Evolutionary conservation across 805 yeast genomes (phyloP), one percentile per base, ranked within the genome.

Genomic region (Debaryomyces castellii): DNA sequence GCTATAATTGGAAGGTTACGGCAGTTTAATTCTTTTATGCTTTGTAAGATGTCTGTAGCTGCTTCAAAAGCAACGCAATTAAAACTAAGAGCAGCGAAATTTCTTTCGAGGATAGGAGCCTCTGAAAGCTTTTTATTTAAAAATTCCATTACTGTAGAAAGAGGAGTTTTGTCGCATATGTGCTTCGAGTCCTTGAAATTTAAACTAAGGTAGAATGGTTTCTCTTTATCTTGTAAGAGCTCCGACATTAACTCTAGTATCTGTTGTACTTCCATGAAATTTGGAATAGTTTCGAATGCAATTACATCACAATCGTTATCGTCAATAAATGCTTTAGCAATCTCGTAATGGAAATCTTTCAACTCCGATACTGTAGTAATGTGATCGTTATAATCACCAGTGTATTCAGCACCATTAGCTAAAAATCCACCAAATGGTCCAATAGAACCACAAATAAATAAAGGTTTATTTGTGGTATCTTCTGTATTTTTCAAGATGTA

Each of bases 361-460:
- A 87, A 54, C 38, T 68, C 69, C 5, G 28, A 23, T 12, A 64
- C 66, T 8, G 60, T 58, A 2, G 65, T 57, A 6, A 62, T 67
- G 9, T 22, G 20, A 9, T 71, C 74, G 11, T 47, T 52, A 59
- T 86, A 87, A 41, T 81, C 73, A 1, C 95, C 95, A 3, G 83
- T 80, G 54, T 83, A 88, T 55, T 88, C 96, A 0, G 85, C 73
- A 0, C 90, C 89, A 50, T 80, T 73, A 23, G 85, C 80, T 30
- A 85, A 57, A 51, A 66, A 81, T 0, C 91, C 87, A 1, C 91
- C 95, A 59, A 80, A 88, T 0, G 96, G 89, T 0, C 96, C 96
- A 30, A 87, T 63, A 6, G 87, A 79, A 0, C 87, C 95, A 1
- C 79, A 80, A 4, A 83, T 71, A 39, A 46, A 54, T 7, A 58